Evolutionary conservation across 345 rosid species (phyloP).

Genomic region (Pugionium dolabratum): DNA sequence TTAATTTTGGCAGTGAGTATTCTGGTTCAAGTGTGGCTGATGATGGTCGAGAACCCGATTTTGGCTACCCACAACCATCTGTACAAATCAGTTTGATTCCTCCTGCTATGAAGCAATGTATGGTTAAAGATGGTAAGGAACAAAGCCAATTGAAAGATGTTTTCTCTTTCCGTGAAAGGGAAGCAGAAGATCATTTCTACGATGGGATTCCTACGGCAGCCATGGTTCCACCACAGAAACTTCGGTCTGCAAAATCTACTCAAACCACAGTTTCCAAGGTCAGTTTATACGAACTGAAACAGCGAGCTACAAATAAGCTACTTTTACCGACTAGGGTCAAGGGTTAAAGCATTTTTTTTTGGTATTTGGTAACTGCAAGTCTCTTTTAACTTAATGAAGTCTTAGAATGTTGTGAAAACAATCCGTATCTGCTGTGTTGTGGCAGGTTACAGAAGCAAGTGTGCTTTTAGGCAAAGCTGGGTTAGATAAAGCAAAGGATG

Average conservation of each 20-base stretch:
- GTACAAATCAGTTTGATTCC: conserved; percentile 28
- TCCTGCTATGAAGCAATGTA: conserved; percentile 34
- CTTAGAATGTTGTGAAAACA: not conserved
- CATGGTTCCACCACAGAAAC: conserved; percentile 41
- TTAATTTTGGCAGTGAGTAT: conserved; percentile 40
- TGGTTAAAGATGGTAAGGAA: conserved; percentile 40
- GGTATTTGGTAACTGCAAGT: not conserved
- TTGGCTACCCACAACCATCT: conserved; percentile 28
- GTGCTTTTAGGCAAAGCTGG: conserved; percentile 77
- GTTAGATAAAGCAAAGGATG: conserved; percentile 76
- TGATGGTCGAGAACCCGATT: conserved; percentile 42
- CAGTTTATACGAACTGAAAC: conserved; percentile 13
- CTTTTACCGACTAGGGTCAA: not conserved
- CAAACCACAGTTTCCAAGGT: conserved; percentile 69
- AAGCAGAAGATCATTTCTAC: conserved; percentile 49
- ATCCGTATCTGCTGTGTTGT: not conserved
- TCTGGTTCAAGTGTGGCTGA: conserved; percentile 44
- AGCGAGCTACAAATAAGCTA: not conserved
- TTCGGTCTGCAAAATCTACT: conserved; percentile 52
- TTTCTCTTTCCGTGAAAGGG: conserved; percentile 34
- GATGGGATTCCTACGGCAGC: conserved; percentile 70
- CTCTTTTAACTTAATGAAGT: conserved; percentile 6
- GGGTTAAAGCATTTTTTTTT: not conserved
- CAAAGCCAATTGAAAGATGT: conserved; percentile 43
- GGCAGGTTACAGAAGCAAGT: conserved; percentile 73